Conservation (phyloP, 1,139 yeast species). For the Trichomonascaceae sp. region DNA sequence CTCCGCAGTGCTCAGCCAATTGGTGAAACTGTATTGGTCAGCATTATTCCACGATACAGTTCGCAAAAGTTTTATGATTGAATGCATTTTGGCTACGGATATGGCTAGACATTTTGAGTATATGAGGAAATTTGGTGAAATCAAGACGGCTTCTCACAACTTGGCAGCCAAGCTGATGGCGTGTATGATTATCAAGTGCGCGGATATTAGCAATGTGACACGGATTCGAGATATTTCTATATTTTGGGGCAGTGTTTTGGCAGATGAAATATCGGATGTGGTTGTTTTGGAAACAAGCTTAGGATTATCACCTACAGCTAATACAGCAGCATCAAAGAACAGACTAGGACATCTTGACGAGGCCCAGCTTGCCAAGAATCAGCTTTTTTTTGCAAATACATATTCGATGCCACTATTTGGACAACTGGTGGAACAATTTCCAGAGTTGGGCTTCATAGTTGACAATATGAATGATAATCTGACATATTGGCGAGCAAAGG, state of each 20-base stretch:
- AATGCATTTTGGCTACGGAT: conserved; percentile 74
- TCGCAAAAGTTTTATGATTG: conserved; percentile 23
- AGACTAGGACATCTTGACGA: conserved; percentile 10
- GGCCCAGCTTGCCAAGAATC: conserved; percentile 56
- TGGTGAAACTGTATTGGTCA: conserved; percentile 64
- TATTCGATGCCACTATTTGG: conserved; percentile 74
- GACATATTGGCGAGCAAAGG: conserved; percentile 36
- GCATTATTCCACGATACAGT: neutral
- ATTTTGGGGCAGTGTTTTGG: conserved; percentile 78
- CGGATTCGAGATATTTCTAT: conserved; percentile 70
- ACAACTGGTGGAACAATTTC: conserved; percentile 46
- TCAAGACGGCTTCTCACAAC: conserved; percentile 18
- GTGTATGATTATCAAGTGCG: conserved; percentile 77
- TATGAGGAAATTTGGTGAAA: conserved; percentile 38
- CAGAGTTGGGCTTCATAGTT: conserved; percentile 30
- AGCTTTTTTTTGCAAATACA: conserved; percentile 72
- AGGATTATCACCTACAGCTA: conserved; percentile 24
- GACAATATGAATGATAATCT: conserved; percentile 44
- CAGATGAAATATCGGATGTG: conserved; percentile 73
- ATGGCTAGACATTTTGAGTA: conserved; percentile 87
- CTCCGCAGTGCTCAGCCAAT: conserved; percentile 58
- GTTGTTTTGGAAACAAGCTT: conserved; percentile 42
- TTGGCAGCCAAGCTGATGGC: conserved; percentile 40
- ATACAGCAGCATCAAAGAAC: neutral
- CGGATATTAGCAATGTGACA: conserved; percentile 89